Conservation (phyloP, 2,329 filamentous ascomycete species). For the Bertia moriformis region DNA sequence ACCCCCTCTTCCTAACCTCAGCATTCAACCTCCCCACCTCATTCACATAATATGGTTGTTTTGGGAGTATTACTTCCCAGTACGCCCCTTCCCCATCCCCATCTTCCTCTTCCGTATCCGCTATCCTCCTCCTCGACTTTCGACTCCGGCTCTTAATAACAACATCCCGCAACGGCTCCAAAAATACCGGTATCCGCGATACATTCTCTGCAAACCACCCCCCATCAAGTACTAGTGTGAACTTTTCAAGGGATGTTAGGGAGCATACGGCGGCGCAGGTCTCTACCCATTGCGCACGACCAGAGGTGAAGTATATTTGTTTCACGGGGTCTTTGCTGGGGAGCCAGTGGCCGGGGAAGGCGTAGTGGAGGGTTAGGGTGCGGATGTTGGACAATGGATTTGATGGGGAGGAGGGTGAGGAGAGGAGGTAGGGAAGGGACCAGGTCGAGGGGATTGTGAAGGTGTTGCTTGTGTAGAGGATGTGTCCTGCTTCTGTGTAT, state of each 20-base stretch:
- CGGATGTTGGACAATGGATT: constrained; percentile 15
- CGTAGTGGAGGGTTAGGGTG: constrained; percentile 18
- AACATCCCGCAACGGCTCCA: constrained; percentile 16
- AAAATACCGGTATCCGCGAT: constrained; percentile 17
- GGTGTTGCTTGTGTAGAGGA: constrained; percentile 16
- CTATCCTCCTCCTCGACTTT: too few relatives aligned
- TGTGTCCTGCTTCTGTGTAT: constrained; percentile 16
- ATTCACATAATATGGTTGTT: background rate
- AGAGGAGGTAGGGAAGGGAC: constrained; percentile 18
- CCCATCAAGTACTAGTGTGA: background rate
- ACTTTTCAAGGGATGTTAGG: constrained; percentile 9
- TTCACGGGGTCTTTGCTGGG: constrained; percentile 21
- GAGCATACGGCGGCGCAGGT: constrained; percentile 13
- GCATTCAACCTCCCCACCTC: background rate
- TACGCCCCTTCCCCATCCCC: too few relatives aligned
- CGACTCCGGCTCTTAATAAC: constrained; percentile 5
- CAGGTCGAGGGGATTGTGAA: constrained; percentile 23
- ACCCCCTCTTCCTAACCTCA: background rate
- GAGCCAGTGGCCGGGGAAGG: constrained; percentile 21
- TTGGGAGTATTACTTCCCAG: background rate
- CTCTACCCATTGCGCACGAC: constrained; percentile 18
- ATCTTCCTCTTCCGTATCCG: too few relatives aligned
- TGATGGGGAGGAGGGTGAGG: constrained; percentile 15
- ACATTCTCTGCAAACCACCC: constrained; percentile 15
- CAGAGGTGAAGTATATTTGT: constrained; percentile 18